These are phyloP conservation scores for Clitoria ternatea DNA, from an alignment of 306 rosid genomes.

Conservation along the genomic window DNA sequence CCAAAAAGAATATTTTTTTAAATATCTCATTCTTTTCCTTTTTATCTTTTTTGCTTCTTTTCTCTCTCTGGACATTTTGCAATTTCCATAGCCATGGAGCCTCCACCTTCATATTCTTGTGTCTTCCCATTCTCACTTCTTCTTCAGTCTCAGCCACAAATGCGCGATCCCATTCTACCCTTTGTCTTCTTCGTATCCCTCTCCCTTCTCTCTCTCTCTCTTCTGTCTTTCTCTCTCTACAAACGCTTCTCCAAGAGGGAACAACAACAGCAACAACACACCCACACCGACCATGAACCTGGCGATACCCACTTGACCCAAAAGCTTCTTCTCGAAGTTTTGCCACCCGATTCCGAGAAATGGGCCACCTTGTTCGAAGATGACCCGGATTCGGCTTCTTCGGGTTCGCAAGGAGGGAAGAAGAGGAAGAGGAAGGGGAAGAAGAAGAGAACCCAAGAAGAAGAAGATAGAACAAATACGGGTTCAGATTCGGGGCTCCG, in stretches of 20 bases:
- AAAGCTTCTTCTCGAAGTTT: constrained; percentile 41
- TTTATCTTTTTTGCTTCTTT: not conserved
- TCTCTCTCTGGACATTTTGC: constrained; percentile 21
- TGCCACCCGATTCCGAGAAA: constrained; percentile 51
- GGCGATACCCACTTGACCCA: constrained; percentile 34
- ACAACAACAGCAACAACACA: not conserved
- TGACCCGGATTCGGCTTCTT: constrained; percentile 19
- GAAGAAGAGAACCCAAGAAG: constrained; percentile 47
- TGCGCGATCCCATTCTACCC: constrained; percentile 36
- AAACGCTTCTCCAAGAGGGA: constrained; percentile 22
- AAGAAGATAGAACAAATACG: constrained; percentile 28
- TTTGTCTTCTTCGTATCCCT: constrained; percentile 20
- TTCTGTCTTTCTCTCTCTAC: constrained; percentile 31
- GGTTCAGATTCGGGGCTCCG: constrained; percentile 36
- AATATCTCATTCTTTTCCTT: no score
- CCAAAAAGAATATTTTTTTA: no score
- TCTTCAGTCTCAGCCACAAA: constrained; percentile 15
- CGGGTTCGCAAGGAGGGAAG: constrained; percentile 29
- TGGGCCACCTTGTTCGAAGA: constrained; percentile 41
- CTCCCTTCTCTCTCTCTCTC: constrained; percentile 32
- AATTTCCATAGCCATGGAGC: constrained; percentile 36
- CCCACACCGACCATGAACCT: constrained; percentile 8
- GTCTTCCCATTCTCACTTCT: constrained; percentile 3
- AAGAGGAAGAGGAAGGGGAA: constrained; percentile 67
- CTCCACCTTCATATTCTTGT: constrained; percentile 19